These are phyloP conservation scores for Globisporangium rhizosaccharum DNA, from an alignment of 352 stramenopile species.

Conservation along the genomic window DNA sequence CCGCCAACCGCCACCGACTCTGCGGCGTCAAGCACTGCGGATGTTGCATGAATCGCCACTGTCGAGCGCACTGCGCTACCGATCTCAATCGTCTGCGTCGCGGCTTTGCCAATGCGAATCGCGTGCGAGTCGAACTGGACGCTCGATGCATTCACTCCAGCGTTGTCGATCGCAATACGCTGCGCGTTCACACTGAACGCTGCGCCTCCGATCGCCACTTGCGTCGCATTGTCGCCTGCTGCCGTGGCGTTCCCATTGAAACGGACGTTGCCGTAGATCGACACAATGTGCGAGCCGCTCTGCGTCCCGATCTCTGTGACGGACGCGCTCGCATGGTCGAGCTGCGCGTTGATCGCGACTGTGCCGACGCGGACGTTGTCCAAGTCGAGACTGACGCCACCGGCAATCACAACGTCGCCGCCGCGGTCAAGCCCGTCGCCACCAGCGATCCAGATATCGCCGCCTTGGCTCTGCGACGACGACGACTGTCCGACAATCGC, in stretches of 20 bases:
- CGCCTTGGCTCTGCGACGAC: conserved; percentile 32
- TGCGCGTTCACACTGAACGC: conserved; percentile 34
- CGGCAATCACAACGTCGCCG: conserved; percentile 42
- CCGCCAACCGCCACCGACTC: conserved; percentile 21
- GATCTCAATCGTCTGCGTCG: conserved; percentile 24
- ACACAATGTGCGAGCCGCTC: conserved; percentile 40
- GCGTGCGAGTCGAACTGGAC: conserved; percentile 38
- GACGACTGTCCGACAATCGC: conserved; percentile 56
- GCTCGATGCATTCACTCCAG: conserved; percentile 25
- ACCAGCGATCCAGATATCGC: conserved; percentile 47
- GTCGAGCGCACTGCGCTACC: conserved; percentile 18
- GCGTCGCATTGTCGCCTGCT: conserved; percentile 31
- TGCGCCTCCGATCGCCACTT: conserved; percentile 37
- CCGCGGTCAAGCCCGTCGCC: conserved; percentile 38
- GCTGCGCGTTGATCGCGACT: conserved; percentile 50
- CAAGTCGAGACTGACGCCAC: conserved; percentile 27
- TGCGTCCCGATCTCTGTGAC: conserved; percentile 59
- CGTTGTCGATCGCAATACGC: conserved; percentile 44
- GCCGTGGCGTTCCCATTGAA: conserved; percentile 42
- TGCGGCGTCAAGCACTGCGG: conserved; percentile 20
- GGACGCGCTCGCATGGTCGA: conserved; percentile 34
- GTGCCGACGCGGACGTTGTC: conserved; percentile 26
- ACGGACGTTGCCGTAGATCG: conserved; percentile 43
- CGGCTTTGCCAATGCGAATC: conserved; percentile 24
- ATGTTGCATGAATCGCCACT: conserved; percentile 21